Base-by-base conservation (phyloP, 2,329 filamentous ascomycete genomes). In the Pseudocercospora eumusae region DNA sequence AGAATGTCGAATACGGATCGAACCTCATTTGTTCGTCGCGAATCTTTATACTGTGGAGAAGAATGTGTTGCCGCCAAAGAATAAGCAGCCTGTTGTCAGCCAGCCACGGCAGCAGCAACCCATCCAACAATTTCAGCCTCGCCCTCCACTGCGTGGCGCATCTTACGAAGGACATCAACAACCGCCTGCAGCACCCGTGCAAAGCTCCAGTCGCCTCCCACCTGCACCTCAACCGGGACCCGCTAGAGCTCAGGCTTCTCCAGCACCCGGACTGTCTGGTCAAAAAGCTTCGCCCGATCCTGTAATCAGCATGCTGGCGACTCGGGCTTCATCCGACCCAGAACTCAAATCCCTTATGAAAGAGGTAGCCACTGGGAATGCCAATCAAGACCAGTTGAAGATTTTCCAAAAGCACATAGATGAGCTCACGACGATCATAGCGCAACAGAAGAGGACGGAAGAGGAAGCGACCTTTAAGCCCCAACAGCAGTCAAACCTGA, bases 371-470 rank as follows among this genome's bases (percentile, higher is more conserved):
- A 86, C 88, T 27, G 90, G 90, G 1, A 84, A 88, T 67, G 91
- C 91, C 0, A 86, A 84, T 11, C 83, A 86, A 40, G 84, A 86
- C 13, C 89, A 95, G 73, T 78, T 95, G 11, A 86, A 86, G 52
- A 85, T 87, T 64, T 95, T 95, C 68, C 91, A 95, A 73, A 83
- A 82, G 54, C 90, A 95, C 45, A 95, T 95, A 64, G 89, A 92
- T 70, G 87, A 92, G 72, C 83, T 95, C 60, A 92, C 88, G 1
- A 72, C 71, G n/a, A 76, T 80, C 52, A 71, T 82, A 18, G 73
- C 76, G 47, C 75, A 73, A 56, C 75, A 80, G 63, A 79, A 79
- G 64, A 64, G 67, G 36, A 64, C 66, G 36, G 63, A 68, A 25
- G 68, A 70, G 28, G 65, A 66, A 45, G 64, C 65, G 4, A 33